Evolutionary conservation across 345 rosid genomes (phyloP), one percentile per base, ranked within the genome.

Genomic region (Gossypium australe): DNA sequence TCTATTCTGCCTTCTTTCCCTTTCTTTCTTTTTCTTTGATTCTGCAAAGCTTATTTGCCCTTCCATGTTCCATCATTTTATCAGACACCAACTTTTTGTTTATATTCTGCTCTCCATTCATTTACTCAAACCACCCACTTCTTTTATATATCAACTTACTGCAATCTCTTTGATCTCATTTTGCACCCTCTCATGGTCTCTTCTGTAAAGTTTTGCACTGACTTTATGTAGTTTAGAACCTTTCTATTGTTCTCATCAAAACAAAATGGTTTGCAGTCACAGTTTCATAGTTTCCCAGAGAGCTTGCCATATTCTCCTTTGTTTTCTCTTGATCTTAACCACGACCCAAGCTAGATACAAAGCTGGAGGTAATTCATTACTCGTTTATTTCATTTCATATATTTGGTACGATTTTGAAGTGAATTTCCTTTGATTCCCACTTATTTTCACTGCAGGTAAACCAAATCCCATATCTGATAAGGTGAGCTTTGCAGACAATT

Each of bases 361-460:
- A 75, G 89, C 81, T 75, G 70, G 85, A 82, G 94, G 97, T 66
- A 66, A 10, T 53, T 5, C 56, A 83, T 64, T 20, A n/a, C 5
- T 25, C 57, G 25, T 20, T 2, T 25, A 1, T 29, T 51, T 24
- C 17, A n/a, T 52, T 51, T 24, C 27, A n/a, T n/a, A n/a, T 5
- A 5, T 8, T 17, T 14, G 17, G 18, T 3, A 52, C 57, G 7
- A 17, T 67, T 55, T 73, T 48, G 34, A 47, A 3, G 44, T 69
- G 11, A 62, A 38, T 62, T 68, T 24, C 63, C 29, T 18, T 13
- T 12, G 17, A 60, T 20, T 69, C 45, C 17, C 48, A n/a, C 8
- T 1, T 71, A 41, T 77, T 14, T 45, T 72, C 60, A 18, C 60
- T 81, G 78, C 89, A 89, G 98, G 89, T 47, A 87, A 94, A 86